Conservation (phyloP, 441 rosid species). For the Pelargonium cotyledonis region DNA sequence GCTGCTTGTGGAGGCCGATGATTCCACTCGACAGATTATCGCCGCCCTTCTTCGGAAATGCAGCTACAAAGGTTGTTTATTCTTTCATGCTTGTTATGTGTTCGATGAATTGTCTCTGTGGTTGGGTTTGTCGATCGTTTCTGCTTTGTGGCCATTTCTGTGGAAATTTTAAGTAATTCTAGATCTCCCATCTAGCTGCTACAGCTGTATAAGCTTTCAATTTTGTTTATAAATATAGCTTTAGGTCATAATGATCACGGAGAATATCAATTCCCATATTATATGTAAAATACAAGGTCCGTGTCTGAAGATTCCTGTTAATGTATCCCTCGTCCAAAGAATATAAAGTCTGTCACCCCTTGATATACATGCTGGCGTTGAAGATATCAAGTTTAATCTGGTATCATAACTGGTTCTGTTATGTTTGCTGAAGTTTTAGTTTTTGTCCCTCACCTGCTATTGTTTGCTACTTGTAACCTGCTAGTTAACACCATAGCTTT, state of each 20-base stretch:
- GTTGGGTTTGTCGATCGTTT: neutral
- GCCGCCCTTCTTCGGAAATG: constrained; percentile 83
- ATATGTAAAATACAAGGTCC: neutral
- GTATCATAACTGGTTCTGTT: too few species aligned
- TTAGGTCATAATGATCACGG: neutral
- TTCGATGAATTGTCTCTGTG: neutral
- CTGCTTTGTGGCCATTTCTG: neutral
- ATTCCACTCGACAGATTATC: constrained; percentile 83
- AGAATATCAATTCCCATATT: neutral
- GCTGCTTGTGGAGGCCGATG: constrained; percentile 85
- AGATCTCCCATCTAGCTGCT: too few species aligned
- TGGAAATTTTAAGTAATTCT: too few species aligned
- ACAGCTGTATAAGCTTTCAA: too few species aligned
- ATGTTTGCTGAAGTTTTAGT: neutral
- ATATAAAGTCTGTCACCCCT: too few species aligned
- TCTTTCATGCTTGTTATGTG: neutral
- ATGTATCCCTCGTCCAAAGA: too few species aligned
- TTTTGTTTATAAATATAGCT: constrained; percentile 38
- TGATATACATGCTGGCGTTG: too few species aligned
- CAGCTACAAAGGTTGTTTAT: constrained; percentile 30
- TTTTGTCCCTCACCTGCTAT: neutral
- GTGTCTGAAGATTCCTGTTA: too few species aligned
- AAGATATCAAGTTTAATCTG: too few species aligned
- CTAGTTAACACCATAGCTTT: neutral
- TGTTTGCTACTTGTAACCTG: neutral